Evolutionary conservation across 768 basidiomycete species (phyloP), one percentile per base, ranked within the genome.

Genomic region (Tylopilus sp.): DNA sequence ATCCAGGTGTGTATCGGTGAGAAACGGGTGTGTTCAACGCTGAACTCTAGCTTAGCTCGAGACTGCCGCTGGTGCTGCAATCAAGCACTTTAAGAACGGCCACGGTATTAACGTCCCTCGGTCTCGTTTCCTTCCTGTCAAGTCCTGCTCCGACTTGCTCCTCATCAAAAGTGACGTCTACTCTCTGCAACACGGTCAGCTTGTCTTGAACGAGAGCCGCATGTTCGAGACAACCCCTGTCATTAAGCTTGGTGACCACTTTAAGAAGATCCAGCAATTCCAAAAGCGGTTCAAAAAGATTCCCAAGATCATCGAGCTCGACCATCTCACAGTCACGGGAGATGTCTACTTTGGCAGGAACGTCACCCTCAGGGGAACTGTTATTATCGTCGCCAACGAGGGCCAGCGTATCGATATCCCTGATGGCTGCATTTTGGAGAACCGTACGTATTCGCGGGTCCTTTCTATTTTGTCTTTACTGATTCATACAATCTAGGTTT

Each of bases 221-320:
- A 78, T 83, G 74, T 85, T 85, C 66, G 73, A 73, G 59, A 76
- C 75, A 20, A 80, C 82, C 2, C 86, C 86, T 2, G 86, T 88
- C 52, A 81, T 88, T 71, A 88, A 88, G 74, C 82, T 87, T 30
- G 84, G 85, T 26, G 84, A 85, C 63, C 78, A 82, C 63, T 88
- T 88, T 72, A 88, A 87, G 77, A 88, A 88, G 78, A 80, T 81
- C 50, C 73, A 73, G 45, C 70, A 82, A 58, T 86, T 86, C 74
- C 82, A 86, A 70, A 84, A 85, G 62, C 79, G 85, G 13, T 86
- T 87, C 81, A 82, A 83, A 72, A 80, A 81, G 66, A 85, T 88
- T 50, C 86, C 86, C 31, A 79, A 79, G 66, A 82, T 87, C 57
- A 71, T 83, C 55, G 86, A 88, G 66, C 75, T 86, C 40, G 86